phyloP scores from a whole-genome alignment of 805 yeast species.

The Yueomyces sinensis region DNA sequence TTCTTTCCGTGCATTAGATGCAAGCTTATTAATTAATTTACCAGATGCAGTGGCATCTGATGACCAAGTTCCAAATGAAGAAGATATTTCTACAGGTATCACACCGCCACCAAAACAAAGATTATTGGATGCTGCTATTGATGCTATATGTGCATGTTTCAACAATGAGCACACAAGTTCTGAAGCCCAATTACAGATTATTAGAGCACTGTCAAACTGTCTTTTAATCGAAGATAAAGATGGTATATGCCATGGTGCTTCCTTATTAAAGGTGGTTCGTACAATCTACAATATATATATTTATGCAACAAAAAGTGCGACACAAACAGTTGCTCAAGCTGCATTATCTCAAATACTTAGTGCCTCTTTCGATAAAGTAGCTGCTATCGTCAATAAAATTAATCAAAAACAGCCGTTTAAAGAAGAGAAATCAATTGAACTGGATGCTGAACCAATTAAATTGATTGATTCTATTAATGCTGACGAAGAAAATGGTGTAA shows the following conservation, averaged over 20 bases:
- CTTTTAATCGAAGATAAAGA: constrained; percentile 67
- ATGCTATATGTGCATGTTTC: constrained; percentile 72
- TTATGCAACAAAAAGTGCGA: constrained; percentile 63
- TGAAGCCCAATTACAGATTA: constrained; percentile 79
- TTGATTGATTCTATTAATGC: no score
- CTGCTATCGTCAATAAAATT: constrained; percentile 15
- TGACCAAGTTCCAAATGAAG: constrained; percentile 10
- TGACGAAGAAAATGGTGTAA: constrained; percentile 35
- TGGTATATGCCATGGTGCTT: constrained; percentile 69
- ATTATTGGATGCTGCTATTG: constrained; percentile 70
- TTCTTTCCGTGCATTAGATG: constrained; percentile 65
- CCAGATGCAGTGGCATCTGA: constrained; percentile 26
- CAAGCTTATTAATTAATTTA: constrained; percentile 36
- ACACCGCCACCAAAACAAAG: constrained; percentile 42
- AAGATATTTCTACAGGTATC: constrained; percentile 25
- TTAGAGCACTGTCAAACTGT: constrained; percentile 82
- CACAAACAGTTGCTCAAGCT: constrained; percentile 93
- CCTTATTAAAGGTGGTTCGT: constrained; percentile 77
- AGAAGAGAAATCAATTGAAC: no score
- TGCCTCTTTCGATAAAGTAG: constrained; percentile 61
- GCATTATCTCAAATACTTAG: constrained; percentile 82
- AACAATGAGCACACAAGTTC: constrained; percentile 90
- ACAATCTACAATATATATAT: constrained; percentile 89
- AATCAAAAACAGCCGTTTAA: no score
- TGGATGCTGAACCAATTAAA: no score